Base-by-base conservation (phyloP, 208 protist genomes). In the Wallacemonas sp. region DNA sequence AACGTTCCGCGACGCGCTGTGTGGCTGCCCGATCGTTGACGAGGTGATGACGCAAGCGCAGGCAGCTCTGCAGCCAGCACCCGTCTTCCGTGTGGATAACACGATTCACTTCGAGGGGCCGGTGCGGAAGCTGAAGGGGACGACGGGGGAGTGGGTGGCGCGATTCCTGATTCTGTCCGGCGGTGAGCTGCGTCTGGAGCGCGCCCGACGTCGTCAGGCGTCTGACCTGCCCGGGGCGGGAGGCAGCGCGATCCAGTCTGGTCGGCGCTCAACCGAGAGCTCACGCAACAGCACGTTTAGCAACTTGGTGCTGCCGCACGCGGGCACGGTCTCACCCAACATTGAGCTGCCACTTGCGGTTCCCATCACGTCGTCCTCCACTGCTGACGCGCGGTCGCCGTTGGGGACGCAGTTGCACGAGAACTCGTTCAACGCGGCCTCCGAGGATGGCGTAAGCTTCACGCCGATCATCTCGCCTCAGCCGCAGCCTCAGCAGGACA, bases 1-100 rank as follows among this genome's bases (percentile, higher is more conserved):
- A 17, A 58, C 46, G 19, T 78, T 86, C 43, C 71, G 67, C 8
- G 21, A 67, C 4, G 74, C 78, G 26, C 52, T 85, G 32, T 16
- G 30, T 9, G 56, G 57, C 19, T 77, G 65, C 12, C n/a, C 62
- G 8, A 63, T 72, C 2, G 34, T 61, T 5, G 58, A 65, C 21
- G 44, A n/a, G 21, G 29, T 85, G 34, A 24, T 72, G 49, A 23
- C 19, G 34, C 49, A 56, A 24, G 49, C 81, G 9, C 39, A 62
- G 41, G 29, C 39, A 38, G 74, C 78, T 19, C 67, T 83, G 1
- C 30, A 71, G 49, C 41, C 19, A 2, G 47, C 26, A 8, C 61
- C 56, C 6, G n/a, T 32, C 12, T 33, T 54, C 44, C 27, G 34
- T 19, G n/a, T 65, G 1, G 56, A 76, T 41, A 46, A n/a, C 12